A percentile compares a stretch with the other conserved stretches of the same genome.
These are phyloP conservation scores for Macadamia integrifolia DNA, from an alignment of 164 flowering plant species.

Conservation along the genomic window DNA sequence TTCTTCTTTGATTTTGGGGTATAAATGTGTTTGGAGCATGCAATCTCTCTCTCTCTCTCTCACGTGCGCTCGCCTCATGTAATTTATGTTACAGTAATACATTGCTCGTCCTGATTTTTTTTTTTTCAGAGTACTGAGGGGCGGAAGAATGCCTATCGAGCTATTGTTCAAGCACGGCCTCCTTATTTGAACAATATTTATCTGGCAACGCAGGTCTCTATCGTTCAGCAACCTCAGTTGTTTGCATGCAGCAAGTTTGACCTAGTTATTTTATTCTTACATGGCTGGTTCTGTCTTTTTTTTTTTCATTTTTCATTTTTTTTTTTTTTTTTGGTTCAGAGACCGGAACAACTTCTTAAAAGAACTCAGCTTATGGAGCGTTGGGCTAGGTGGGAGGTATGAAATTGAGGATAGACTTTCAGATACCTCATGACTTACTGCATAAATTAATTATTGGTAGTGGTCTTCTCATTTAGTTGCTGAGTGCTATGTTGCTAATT, in stretches of 20 bases:
- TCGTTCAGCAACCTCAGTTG: conserved; percentile 2
- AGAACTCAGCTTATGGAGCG: conserved; percentile 99
- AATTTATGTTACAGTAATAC: neutral
- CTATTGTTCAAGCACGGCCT: conserved; percentile 89
- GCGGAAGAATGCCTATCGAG: conserved; percentile 84
- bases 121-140: conserved; percentile 66
- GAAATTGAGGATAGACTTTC: conserved; percentile 14
- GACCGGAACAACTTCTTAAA: conserved; percentile 92
- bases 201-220: conserved; percentile 86
- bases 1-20: conserved; percentile 99
- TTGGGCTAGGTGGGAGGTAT: conserved; percentile 99
- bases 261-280: neutral
- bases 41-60: neutral
- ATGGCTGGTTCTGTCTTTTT: neutral
- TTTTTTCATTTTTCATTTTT: conserved; percentile 1
- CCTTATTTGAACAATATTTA: conserved; percentile 91
- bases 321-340: conserved; percentile 37
- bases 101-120: neutral
- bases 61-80: neutral
- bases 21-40: conserved; percentile 7
- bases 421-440: neutral
- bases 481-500: neutral
- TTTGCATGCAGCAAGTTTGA: neutral
- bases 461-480: neutral
- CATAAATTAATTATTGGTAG: neutral